A percentile compares a stretch with the other conserved stretches of the same genome.
phyloP scores from a whole-genome alignment of 768 basidiomycete species.

The Boletus fagicola region DNA sequence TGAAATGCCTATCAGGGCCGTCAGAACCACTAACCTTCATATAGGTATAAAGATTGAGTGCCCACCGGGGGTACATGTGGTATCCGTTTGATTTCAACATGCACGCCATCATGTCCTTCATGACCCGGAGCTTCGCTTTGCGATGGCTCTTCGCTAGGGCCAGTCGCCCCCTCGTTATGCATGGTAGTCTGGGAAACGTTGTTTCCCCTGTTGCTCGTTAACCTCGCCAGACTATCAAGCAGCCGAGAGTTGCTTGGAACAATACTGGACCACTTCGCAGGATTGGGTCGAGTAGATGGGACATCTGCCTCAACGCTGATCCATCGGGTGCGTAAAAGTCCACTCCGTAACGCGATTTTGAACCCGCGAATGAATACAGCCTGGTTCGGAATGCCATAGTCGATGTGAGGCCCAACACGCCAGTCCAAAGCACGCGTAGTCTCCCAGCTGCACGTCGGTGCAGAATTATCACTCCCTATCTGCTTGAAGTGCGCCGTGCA shows the following conservation, averaged over 20 bases:
- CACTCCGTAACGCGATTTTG: slow-evolving; percentile 7
- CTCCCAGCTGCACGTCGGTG: neutral
- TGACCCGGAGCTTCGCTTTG: neutral
- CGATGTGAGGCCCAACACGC: neutral
- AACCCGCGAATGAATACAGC: slow-evolving; percentile 21
- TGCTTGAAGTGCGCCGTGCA: neutral
- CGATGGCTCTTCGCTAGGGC: neutral
- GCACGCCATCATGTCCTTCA: neutral
- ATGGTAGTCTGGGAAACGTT: neutral
- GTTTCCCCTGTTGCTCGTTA: neutral
- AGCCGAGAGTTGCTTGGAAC: neutral
- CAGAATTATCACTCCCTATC: neutral
- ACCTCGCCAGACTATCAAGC: neutral
- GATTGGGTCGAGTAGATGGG: neutral
- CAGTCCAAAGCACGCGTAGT: neutral
- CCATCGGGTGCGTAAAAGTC: neutral
- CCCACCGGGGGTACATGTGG: neutral
- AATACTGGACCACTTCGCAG: neutral
- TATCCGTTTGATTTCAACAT: neutral
- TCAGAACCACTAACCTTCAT: neutral
- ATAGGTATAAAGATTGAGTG: no score
- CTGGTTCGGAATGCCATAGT: slow-evolving; percentile 11
- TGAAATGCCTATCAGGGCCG: neutral
- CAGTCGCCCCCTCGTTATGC: neutral
- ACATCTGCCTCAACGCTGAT: neutral